Percentiles rank a stretch among this genome's conserved stretches.
phyloP scores from a whole-genome alignment of 192 early-diverging fungal genomes.

The Entomortierella chlamydospora region DNA sequence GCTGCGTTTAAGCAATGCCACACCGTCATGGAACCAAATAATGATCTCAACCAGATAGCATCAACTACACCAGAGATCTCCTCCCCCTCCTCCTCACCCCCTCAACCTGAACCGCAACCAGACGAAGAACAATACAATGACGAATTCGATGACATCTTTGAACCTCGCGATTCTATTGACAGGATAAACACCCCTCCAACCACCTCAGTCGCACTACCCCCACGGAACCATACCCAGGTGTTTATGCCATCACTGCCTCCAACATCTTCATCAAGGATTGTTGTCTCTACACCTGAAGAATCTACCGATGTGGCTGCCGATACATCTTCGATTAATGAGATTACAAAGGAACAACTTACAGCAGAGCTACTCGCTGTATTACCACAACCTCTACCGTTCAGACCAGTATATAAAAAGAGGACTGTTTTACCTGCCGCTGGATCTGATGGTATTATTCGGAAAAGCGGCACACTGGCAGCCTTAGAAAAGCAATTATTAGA shows the following conservation, averaged over 20 bases:
- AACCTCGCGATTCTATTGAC: background rate
- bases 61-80: too few species aligned
- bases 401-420: slow-evolving; percentile 29
- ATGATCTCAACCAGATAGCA: too few species aligned
- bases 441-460: slow-evolving; percentile 21
- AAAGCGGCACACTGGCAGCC: slow-evolving; percentile 5
- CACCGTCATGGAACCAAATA: too few species aligned
- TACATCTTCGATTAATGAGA: background rate
- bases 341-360: background rate
- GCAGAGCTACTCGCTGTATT: background rate
- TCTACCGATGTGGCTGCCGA: background rate
- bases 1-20: too few species aligned
- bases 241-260: background rate
- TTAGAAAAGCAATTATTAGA: slow-evolving; percentile 1
- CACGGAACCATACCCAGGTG: slow-evolving; percentile 6
- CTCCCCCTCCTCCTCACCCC: too few species aligned
- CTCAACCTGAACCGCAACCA: too few species aligned
- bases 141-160: too few species aligned
- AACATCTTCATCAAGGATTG: background rate
- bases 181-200: background rate
- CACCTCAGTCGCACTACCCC: background rate
- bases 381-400: slow-evolving; percentile 21
- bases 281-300: background rate
- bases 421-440: background rate
- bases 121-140: too few species aligned